Base-by-base conservation (phyloP, 176 grass and related monocot genomes). In the Juncus effusus region DNA sequence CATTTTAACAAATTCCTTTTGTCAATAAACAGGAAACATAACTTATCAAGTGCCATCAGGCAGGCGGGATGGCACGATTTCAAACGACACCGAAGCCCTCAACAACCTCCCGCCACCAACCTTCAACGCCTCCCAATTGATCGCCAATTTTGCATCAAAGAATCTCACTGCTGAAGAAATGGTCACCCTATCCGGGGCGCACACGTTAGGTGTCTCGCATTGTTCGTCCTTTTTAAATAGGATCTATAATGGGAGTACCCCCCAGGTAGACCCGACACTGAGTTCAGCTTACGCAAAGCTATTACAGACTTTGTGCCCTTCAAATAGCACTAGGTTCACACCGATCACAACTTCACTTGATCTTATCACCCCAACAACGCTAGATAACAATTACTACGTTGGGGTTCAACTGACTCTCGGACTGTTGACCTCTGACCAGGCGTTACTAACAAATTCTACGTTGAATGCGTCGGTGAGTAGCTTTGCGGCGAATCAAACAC, bases 341-440 rank as follows among this genome's bases (percentile, higher is more conserved):
- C 35, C 10, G 2, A 62, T 61, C 3, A 91, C 84, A 11, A 78
- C 79, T 3, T 71, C 42, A 50, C 75, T 91, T 50, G 84, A 87
- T 68, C 1, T 91, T 3, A 84, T 74, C 63, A 91, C 84, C 60
- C 88, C 88, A 9, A 3, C 61, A 0, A 68, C 75, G 36, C 80
- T 91, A 6, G 88, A 91, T 73, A 91, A 91, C 88, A 81, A 64
- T 63, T 91, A 90, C 54, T 90, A 90, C 53, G 51, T 90, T 42
- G 87, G 79, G 1, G 71, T 90, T 2, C 42, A 69, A 5, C 75
- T 85, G 67, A 82, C 75, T 13, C 72, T 90, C 0, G 87, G 87
- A 3, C 37, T 90, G 66, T 82, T 90, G 64, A 86, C 83, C 53
- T 90, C 87, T 13, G 87, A 86, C 67, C 79, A 81, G 64, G 73